Base-by-base conservation (phyloP, 306 rosid species). In the Sophora flavescens region DNA sequence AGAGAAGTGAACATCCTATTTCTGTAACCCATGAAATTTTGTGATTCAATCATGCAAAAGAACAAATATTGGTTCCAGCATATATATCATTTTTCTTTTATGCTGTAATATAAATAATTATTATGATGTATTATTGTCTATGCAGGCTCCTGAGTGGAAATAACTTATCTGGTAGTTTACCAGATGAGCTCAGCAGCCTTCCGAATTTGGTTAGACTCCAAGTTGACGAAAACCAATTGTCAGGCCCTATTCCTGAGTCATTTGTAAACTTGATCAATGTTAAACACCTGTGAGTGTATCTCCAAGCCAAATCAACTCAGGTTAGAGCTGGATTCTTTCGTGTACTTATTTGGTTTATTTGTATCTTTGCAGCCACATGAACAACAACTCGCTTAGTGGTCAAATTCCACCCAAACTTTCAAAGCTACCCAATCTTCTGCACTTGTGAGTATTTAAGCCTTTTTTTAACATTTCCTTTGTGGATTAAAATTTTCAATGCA, bases 301-400 rank as follows among this genome's bases (percentile, higher is more conserved):
- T 63, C 35, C 18, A 32, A 76, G 77, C 73, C 60, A 15, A 63
- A 80, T 76, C 69, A 74, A 62, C 70, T 50, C 39, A 54, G 59
- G 58, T 35, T 53, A 39, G 53, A 66, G 60, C 38, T 70, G 68
- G 77, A 53, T 78, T 86, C 66, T 42, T 74, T 22, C 26, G 1
- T 32, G 28, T 59, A 76, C 16, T 80, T 67, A 57, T 80, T 65
- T 17, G 65, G 48, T 42, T 54, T 62, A 54, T 83, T 66, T 68
- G 52, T 61, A 28, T 80, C 47, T 58, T 84, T 78, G 72, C 90
- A 89, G 93, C 50, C 93, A 89, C 88, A 51, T 89, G 81, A 89
- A 89, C 82, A 89, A 89, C 86, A 89, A 89, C 78, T 89, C 93
- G n/a, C 82, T 89, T 73, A 82, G 8, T 59, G 89, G 89, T 78